Base-by-base conservation (phyloP, 2,329 filamentous ascomycete species). In the Ustulina deusta region DNA sequence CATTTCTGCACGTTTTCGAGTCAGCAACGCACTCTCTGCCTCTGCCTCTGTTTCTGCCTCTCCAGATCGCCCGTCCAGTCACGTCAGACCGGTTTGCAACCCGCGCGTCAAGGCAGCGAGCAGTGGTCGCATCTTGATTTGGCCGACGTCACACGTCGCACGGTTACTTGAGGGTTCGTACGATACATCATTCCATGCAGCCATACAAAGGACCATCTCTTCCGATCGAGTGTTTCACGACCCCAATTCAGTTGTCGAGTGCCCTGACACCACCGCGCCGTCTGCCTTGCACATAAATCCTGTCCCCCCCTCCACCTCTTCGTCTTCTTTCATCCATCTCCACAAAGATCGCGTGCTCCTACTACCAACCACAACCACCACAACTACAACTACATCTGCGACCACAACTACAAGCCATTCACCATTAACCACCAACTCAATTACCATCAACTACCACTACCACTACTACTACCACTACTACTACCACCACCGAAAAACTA, bases 161-260 rank as follows among this genome's bases (percentile, higher is more conserved):
- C 51, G 40, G 49, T 65, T 65, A 59, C 60, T 61, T 52, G 11
- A 34, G 13, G 3, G 46, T 65, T 70, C 62, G 63, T 71, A 71
- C 70, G 69, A 71, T 67, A 56, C 38, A 42, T 71, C 66, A 57
- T 66, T 29, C 69, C 69, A 72, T 69, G 58, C 52, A 34, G 34
- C 66, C 63, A 69, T 63, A 71, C 70, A 69, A 69, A 71, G 70
- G 56, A 27, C 56, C 57, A 61, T 63, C 63, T 63, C 60, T 62
- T 64, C 60, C 66, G 49, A 57, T 58, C 34, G 52, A 58, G 29
- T 62, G 60, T 66, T 69, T 66, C 66, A 71, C 59, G 51, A 52
- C 44, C 46, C 51, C 52, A 40, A 34, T 27, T 13, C 34, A 13
- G 17, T 27, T 25, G 27, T 59, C 63, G 40, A 64, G 6, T 9